These are phyloP conservation scores for Euphorbia schlechtendalii DNA, from an alignment of 441 rosid genomes.

Conservation along the genomic window DNA sequence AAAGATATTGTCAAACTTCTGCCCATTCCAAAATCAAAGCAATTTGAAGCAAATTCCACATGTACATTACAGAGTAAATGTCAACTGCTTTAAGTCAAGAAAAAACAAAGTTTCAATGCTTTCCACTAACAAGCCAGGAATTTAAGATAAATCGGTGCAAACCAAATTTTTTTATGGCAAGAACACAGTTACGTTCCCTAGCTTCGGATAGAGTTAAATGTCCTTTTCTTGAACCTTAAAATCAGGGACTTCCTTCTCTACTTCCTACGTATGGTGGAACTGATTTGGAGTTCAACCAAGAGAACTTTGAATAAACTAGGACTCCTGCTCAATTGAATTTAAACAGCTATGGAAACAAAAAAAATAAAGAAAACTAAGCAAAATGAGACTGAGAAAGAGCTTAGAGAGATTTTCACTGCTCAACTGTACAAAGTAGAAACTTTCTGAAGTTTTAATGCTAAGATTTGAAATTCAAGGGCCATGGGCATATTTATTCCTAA, in stretches of 20 bases:
- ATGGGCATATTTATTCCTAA: not conserved
- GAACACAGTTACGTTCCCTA: not conserved
- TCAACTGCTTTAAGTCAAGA: not conserved
- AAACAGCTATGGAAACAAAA: not conserved
- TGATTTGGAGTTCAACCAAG: not conserved
- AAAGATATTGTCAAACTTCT: not conserved
- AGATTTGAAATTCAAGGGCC: not conserved
- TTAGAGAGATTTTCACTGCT: not conserved
- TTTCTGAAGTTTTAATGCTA: not conserved
- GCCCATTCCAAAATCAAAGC: not conserved
- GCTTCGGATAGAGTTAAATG: not conserved
- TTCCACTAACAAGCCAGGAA: not conserved
- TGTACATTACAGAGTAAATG: not conserved
- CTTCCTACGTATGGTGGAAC: not conserved
- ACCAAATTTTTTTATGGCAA: not conserved
- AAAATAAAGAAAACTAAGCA: not conserved
- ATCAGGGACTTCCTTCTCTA: not conserved
- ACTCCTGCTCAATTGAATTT: not conserved
- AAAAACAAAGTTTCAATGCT: not conserved
- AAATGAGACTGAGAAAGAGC: not conserved
- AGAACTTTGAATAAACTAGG: not conserved
- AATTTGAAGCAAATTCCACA: not conserved
- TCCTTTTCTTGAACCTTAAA: not conserved
- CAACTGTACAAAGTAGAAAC: not conserved
- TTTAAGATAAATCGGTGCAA: not conserved